Base-by-base conservation (phyloP, 208 protist genomes). In the Porcisia deanei region DNA sequence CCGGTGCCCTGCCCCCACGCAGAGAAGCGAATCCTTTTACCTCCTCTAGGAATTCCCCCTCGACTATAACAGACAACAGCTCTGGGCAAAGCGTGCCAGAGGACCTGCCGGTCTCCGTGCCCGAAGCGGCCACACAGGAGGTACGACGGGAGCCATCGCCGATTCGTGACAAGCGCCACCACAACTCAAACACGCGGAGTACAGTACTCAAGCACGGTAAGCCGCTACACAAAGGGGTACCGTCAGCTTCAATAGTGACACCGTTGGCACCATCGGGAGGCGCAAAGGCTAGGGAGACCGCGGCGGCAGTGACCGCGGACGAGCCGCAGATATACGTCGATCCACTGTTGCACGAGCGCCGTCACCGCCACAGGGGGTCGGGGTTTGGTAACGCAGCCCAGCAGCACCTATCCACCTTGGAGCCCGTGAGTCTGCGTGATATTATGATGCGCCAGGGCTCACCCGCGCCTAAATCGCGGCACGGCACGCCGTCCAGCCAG, bases 291-390 rank as follows among this genome's bases (percentile, higher is more conserved):
- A 57, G 18, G 66, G 34, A 41, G 22, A 12, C 22, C 12, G 3
- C 3, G 14, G 55, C 16, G n/a, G 61, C 37, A 25, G 16, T 41
- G 30, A 39, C 60, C 54, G 64, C 9, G 0, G 77, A 73, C 6
- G 77, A 67, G 72, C 58, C 72, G 30, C 72, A 65, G 52, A 71
- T 82, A 41, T 77, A 82, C 67, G 77, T 82, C 9, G 77, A 82
- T 47, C 72, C 77, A 30, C 72, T 82, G 14, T 55, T 77, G 59
- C 47, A 52, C 14, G 77, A 77, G 59, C 77, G 72, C 39, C 77
- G 70, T 22, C 77, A 74, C 25, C 77, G 12, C 52, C 77, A 82
- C 72, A 55, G 74, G 16, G 39, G 61, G 39, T 16, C 61, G 7
- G 9, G 49, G n/a, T 9, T 34, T 22, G 34, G 53, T 41, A 34